phyloP scores from a whole-genome alignment of 2,329 filamentous ascomycete genomes.

The Aspergillus brunneoviolaceus region DNA sequence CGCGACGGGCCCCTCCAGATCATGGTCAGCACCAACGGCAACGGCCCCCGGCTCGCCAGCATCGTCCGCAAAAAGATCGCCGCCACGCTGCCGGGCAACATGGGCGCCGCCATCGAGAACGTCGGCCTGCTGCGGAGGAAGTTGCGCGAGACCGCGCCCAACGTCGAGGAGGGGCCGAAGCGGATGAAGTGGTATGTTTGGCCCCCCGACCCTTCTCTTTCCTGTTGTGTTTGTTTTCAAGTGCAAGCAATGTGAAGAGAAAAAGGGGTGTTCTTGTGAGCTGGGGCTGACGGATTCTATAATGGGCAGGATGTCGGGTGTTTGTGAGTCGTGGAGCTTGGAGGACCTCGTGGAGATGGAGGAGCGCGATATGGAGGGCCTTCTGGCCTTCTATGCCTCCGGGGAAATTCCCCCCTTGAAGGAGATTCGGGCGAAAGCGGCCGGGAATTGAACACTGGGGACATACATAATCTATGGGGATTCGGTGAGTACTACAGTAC shows the following conservation, averaged over 20 bases:
- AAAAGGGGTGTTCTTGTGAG: too few species aligned
- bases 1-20: slow-evolving; percentile 93
- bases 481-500: too few species aligned
- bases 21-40: slow-evolving; percentile 98
- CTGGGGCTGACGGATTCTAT: background rate
- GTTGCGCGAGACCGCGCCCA: slow-evolving; percentile 73
- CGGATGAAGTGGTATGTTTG: slow-evolving; percentile 77
- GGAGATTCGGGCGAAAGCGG: slow-evolving; percentile 29
- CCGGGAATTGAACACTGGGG: background rate
- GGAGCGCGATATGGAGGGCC: slow-evolving; percentile 77
- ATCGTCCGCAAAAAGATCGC: slow-evolving; percentile 83
- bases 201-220: background rate
- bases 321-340: slow-evolving; percentile 83
- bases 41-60: slow-evolving; percentile 86
- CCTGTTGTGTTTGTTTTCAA: too few species aligned
- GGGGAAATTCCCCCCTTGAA: slow-evolving; percentile 40
- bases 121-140: slow-evolving; percentile 78
- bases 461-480: background rate
- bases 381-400: slow-evolving; percentile 71
- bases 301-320: slow-evolving; percentile 73
- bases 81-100: slow-evolving; percentile 69
- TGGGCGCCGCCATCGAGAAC: slow-evolving; percentile 80
- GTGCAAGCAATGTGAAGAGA: too few species aligned
- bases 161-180: slow-evolving; percentile 72
- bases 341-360: slow-evolving; percentile 81